Conservation (phyloP, 257 asterid genomes). For the Solanum medicagineum region DNA sequence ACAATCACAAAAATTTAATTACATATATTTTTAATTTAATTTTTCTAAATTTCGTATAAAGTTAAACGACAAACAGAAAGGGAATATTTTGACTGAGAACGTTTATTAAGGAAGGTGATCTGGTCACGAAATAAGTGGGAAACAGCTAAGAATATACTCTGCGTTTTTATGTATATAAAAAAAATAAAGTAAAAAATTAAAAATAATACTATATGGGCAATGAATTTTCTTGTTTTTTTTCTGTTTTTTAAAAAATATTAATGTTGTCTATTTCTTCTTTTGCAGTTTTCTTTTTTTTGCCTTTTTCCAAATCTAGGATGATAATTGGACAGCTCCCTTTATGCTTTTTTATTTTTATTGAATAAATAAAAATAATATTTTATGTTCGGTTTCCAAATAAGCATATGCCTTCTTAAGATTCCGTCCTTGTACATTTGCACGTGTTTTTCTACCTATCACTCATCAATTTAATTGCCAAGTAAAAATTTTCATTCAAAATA, state of each 20-base stretch:
- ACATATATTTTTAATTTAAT: neutral
- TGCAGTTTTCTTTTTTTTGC: neutral
- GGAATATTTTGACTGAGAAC: neutral
- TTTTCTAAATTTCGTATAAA: too few species aligned
- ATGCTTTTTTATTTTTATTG: neutral
- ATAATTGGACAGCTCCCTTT: neutral
- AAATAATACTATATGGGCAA: neutral
- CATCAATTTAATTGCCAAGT: too few species aligned
- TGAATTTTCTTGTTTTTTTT: neutral
- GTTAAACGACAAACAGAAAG: too few species aligned
- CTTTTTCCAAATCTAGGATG: neutral
- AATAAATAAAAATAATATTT: neutral
- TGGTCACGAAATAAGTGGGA: neutral
- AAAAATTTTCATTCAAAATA: neutral
- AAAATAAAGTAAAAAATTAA: neutral
- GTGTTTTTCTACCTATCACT: neutral
- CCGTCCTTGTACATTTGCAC: neutral
- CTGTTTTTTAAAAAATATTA: too few species aligned
- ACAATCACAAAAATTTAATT: neutral
- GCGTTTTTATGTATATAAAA: neutral
- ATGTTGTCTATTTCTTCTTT: neutral
- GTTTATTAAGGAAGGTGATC: neutral
- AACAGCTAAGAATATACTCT: constrained; percentile 1
- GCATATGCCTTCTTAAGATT: neutral
- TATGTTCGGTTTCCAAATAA: neutral